Evolutionary conservation across 2,329 filamentous ascomycete genomes (phyloP).

Genomic region (Diatrype stigma): DNA sequence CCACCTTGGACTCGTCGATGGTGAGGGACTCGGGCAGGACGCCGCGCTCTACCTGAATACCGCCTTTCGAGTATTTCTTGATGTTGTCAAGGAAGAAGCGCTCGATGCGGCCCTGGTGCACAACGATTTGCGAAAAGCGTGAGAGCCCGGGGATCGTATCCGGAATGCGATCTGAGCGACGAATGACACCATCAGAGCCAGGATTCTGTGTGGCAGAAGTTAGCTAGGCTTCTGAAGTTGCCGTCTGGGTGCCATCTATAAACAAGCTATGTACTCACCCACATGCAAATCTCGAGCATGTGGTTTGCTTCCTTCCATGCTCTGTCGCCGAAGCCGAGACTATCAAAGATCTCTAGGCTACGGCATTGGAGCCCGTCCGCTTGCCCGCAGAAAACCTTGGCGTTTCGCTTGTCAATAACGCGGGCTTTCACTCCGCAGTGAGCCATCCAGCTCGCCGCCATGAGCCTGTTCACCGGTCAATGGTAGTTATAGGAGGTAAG

Average conservation of each 20-base stretch:
- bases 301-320: constrained; percentile 65
- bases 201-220: constrained; percentile 51
- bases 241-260: no score
- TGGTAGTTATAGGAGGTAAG: constrained; percentile 2
- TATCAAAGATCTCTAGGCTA: constrained; percentile 68
- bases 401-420: constrained; percentile 40
- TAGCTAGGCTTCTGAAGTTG: not conserved
- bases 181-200: constrained; percentile 51
- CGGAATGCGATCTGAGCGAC: constrained; percentile 55
- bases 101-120: constrained; percentile 71
- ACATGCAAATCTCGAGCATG: constrained; percentile 51
- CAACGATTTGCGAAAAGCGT: constrained; percentile 60
- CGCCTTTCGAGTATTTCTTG: constrained; percentile 43
- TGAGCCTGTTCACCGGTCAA: constrained; percentile 24
- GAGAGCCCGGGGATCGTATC: constrained; percentile 60
- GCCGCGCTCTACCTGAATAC: constrained; percentile 53
- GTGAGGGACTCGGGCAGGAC: constrained; percentile 53
- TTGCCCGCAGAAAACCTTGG: constrained; percentile 37
- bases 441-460: constrained; percentile 41
- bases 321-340: constrained; percentile 61
- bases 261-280: constrained; percentile 16
- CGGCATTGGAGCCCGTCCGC: constrained; percentile 54
- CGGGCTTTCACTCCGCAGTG: constrained; percentile 36
- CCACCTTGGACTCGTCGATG: constrained; percentile 47
- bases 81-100: constrained; percentile 61